Evolutionary conservation across 331 rosid genomes (phyloP), one percentile per base, ranked within the genome.

Genomic region (Malus hybrid): DNA sequence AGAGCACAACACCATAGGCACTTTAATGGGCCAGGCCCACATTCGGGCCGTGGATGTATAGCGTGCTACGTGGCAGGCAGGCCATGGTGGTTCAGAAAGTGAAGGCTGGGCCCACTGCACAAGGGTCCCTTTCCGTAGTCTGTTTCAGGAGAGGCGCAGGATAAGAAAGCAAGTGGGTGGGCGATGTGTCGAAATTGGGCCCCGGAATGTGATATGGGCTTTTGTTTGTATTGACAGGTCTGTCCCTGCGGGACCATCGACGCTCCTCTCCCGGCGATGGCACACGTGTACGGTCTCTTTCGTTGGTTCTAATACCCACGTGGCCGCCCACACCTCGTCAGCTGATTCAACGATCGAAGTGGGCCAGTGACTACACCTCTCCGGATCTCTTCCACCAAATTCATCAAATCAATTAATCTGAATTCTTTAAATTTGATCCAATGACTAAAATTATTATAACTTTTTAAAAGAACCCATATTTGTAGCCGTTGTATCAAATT

Each of bases 281-380:
- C 80, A 80, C 71, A 15, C 56, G 75, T 73, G 78, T 70, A 33
- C 31, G 3, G 79, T 86, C 96, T 5, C 12, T 79, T 34, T 83
- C 79, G 63, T n/a, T 82, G 86, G 89, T 52, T 79, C 88, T 80
- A 8, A 12, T 6, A 44, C 60, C 90, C 91, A 86, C 91, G 87
- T 81, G 92, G 76, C 27, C 1, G 13, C 74, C 84, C 85, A 63
- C 63, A 10, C 31, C 70, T 57, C 29, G 74, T 14, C 39, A 29
- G 39, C 67, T 7, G 67, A 29, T 29, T 3, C 20, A 27, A 39
- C 27, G 1, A 11, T 27, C 2, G 42, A 33, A 34, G n/a, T 36
- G 36, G 65, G 29, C 18, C 66, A 31, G 44, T 31, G 1, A 6
- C 13, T 57, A 27, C 16, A 61, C 5, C 83, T 80, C 81, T 3